Evolutionary conservation across 2,329 filamentous ascomycete genomes (phyloP).

Genomic region (Fusarium piperis): DNA sequence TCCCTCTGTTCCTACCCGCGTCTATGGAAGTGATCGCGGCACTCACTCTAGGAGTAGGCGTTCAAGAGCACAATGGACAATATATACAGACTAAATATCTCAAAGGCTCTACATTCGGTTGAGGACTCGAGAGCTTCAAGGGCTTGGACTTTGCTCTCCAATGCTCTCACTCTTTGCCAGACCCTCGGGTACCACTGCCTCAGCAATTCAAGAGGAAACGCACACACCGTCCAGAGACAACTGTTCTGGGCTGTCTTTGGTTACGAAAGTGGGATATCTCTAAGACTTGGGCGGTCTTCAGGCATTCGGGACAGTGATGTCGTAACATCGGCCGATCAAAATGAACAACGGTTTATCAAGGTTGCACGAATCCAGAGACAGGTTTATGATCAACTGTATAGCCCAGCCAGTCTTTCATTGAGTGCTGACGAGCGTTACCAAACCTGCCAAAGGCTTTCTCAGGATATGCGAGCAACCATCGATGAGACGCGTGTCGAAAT

Average conservation of each 20-base stretch:
- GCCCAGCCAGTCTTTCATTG: conserved; percentile 20
- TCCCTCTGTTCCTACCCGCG: conserved; percentile 47
- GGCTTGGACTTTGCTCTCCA: conserved; percentile 50
- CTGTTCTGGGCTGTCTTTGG: conserved; percentile 51
- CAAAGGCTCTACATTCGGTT: conserved; percentile 46
- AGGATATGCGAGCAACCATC: conserved; percentile 17
- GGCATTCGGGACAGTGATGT: conserved; percentile 48
- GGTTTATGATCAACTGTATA: conserved; percentile 48
- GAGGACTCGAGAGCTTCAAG: conserved; percentile 45
- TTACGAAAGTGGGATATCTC: conserved; percentile 49
- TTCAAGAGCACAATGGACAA: too few relatives aligned
- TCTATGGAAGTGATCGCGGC: conserved; percentile 48
- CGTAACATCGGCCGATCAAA: conserved; percentile 24
- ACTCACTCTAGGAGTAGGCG: conserved; percentile 46
- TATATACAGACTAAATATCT: background rate
- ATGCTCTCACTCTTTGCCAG: conserved; percentile 47
- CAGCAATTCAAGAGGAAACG: background rate
- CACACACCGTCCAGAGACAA: background rate
- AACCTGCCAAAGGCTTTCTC: background rate
- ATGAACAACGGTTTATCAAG: conserved; percentile 29
- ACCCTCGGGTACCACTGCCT: conserved; percentile 47
- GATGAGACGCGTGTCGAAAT: conserved; percentile 16
- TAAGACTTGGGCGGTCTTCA: conserved; percentile 48
- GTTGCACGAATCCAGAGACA: conserved; percentile 44
- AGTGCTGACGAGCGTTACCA: background rate